Evolutionary conservation across 176 grass and related monocot genomes (phyloP), one percentile per base, ranked within the genome.

Genomic region (Oryza nivara): DNA sequence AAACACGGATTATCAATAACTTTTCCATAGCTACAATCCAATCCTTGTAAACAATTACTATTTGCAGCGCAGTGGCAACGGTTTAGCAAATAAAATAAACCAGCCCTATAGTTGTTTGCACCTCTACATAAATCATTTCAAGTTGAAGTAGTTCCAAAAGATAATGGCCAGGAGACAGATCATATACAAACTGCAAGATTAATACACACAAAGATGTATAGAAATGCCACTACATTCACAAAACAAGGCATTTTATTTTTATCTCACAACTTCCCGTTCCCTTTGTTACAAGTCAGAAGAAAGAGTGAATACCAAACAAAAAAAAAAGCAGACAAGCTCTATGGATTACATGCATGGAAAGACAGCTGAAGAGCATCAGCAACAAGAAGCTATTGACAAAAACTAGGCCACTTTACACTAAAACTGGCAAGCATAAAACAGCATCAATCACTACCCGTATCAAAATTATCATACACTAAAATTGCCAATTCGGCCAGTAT

Each of bases 401-500:
- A 68, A 45, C n/a, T 44, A 82, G 68, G 15, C 52, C 17, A 56
- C 52, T 56, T 56, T 20, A 56, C 52, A 56, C 16, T 56, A 56
- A 56, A 56, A 56, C 17, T 19, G 6, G 52, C 14, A 56, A 56
- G 52, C 52, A 56, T 19, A 19, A 72, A 44, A 72, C 34, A 74
- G 16, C 15, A 79, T 68, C 16, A 81, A 74, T 68, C 16, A 81
- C 41, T 49, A 68, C 2, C 3, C 11, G 34, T 20, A 20, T 69
- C 32, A 85, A 77, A 58, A 34, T 38, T 38, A 38, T 38, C 32
- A 47, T 36, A 15, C 52, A 45, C 14, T 63, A 81, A 43, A 74
- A 54, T 54, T 34, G 51, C 71, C 28, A 58, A 75, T 69, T 60
- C 65, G 30, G 43, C 20, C 43, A 51, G 44, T 41, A 51, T 49